Base-by-base conservation (phyloP, 2,329 filamentous ascomycete genomes). In the Stachybotrys echinatus region DNA sequence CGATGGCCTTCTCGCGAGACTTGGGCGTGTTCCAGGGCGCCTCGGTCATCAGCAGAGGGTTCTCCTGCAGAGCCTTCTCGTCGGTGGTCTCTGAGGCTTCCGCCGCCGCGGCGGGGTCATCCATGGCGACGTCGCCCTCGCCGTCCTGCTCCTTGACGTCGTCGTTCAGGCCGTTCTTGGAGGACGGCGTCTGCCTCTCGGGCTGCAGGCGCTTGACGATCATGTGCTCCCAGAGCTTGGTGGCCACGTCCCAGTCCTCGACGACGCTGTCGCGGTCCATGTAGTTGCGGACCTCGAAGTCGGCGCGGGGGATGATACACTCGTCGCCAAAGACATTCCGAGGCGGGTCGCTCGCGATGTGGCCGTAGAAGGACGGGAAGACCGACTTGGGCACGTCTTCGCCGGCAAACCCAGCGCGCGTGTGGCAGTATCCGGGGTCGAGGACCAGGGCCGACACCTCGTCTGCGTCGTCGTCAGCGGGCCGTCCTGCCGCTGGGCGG, bases 381-480 rank as follows among this genome's bases (percentile, higher is more conserved):
- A 97, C 85, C 23, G 89, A 91, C 75, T 97, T 97, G 59, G 94
- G 94, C 1, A 91, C 87, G 72, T 99, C 94, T 80, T 99, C 95
- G 65, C 95, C 94, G 12, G 95, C 95, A 65, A 97, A 99, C 51
- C 94, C 94, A 52, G 92, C 94, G 71, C 95, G 91, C 39, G 89
- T 92, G 59, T 84, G 87, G 64, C 88, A 89, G 74, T 91, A 96
- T 54, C 95, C 94, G 3, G 94, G 89, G 66, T 99, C 94, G 65
- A 99, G 89, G 37, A 99, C 89, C 59, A 99, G 88, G 48, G 95
- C 95, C 34, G 92, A 95, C 57, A 99, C 92, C 75, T 99, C 94
- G 76, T 99, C 94, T 96, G 61, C 51, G 51, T 48, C 48, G 55
- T 47, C 27, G 48, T 50, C 39, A 42, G 48, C 12, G 27, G 14